A percentile compares a stretch with the other conserved stretches of the same genome.
Conservation (phyloP, 345 rosid genomes). For the Brassica nigra region DNA sequence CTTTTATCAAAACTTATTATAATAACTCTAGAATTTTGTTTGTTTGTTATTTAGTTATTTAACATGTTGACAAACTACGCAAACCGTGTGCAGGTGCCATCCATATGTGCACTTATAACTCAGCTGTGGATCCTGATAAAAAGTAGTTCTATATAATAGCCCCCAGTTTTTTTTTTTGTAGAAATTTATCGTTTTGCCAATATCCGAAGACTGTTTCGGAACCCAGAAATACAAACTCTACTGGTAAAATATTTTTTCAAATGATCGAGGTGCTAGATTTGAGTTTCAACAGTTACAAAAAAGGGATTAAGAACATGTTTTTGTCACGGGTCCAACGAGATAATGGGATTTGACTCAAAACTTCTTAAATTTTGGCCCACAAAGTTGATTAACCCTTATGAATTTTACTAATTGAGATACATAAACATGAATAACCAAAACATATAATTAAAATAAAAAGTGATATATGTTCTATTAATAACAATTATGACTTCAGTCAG, state of each 20-base stretch:
- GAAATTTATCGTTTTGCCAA: not conserved
- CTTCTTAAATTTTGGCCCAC: too few relatives aligned
- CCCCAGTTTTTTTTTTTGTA: not conserved
- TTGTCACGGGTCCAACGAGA: too few relatives aligned
- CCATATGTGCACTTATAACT: constrained; percentile 15
- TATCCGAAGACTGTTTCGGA: not conserved
- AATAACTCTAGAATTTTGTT: not conserved
- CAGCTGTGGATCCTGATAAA: constrained; percentile 11
- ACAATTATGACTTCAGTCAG: not conserved
- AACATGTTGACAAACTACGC: constrained; percentile 26
- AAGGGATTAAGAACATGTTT: too few relatives aligned
- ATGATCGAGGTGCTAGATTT: too few relatives aligned
- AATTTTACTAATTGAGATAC: not conserved
- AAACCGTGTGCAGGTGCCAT: constrained; percentile 26
- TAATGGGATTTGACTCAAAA: too few relatives aligned
- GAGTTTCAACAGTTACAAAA: too few relatives aligned
- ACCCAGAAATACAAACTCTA: not conserved
- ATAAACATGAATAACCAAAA: not conserved
- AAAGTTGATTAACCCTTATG: not conserved
- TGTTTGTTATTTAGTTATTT: not conserved
- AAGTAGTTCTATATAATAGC: not conserved
- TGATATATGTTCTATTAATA: not conserved
- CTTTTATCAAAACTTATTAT: not conserved
- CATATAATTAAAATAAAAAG: not conserved
- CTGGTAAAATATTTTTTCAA: too few relatives aligned